These are phyloP conservation scores for Volvox carteri DNA, from an alignment of 163 green algal species.

Conservation along the genomic window DNA sequence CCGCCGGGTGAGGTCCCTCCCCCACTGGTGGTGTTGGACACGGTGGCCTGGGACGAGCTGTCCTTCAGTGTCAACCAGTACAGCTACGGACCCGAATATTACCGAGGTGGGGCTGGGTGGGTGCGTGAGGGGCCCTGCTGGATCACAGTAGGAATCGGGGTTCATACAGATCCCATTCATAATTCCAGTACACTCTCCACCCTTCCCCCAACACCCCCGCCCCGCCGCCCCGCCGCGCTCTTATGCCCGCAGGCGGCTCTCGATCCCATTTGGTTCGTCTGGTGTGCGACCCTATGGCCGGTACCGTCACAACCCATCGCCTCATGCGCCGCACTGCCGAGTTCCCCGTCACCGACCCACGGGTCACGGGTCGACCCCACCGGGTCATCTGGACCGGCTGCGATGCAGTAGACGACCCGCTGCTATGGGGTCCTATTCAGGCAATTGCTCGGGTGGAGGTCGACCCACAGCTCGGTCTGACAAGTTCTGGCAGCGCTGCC, in stretches of 20 bases:
- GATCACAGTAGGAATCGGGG: too few species aligned
- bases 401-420: conserved; percentile 63
- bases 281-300: conserved; percentile 44
- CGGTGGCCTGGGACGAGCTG: conserved; percentile 72
- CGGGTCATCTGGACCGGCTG: conserved; percentile 42
- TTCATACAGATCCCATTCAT: too few species aligned
- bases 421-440: conserved; percentile 23
- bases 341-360: conserved; percentile 62
- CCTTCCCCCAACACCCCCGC: neutral
- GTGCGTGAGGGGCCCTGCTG: too few species aligned
- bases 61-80: conserved; percentile 73
- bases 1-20: neutral
- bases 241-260: conserved; percentile 4
- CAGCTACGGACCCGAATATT: conserved; percentile 61
- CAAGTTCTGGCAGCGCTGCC: too few species aligned
- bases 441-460: conserved; percentile 3
- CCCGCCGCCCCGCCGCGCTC: neutral
- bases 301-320: neutral
- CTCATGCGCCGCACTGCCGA: conserved; percentile 63
- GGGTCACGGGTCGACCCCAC: conserved; percentile 25
- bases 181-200: too few species aligned
- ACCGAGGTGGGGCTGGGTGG: conserved; percentile 39
- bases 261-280: conserved; percentile 52
- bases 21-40: conserved; percentile 76
- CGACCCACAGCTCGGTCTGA: conserved; percentile 5